Base-by-base conservation (phyloP, 2,329 filamentous ascomycete genomes). In the Trichoderma atroviride region DNA sequence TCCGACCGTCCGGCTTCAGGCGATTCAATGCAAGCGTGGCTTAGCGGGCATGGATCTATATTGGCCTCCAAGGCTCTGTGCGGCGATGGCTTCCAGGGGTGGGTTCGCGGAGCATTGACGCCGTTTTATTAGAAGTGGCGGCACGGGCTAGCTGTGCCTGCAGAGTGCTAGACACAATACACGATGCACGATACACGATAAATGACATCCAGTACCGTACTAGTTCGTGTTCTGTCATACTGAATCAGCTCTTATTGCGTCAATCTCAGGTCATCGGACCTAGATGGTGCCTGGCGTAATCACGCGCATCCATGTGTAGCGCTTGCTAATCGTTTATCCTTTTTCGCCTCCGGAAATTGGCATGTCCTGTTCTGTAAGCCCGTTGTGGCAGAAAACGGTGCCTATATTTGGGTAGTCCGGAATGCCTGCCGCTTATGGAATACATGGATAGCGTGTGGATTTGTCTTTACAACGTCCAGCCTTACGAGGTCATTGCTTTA, bases 11-110 rank as follows among this genome's bases (percentile, higher is more conserved):
- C 37, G 64, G 40, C 31, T 24, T 58, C 31, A 31, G 40, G 27
- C 55, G 43, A 47, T 52, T 37, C 19, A n/a, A 67, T 52, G 64
- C 64, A 67, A 50, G 35, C 53, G 64, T 29, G 64, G 64, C 64
- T 67, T 59, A 67, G 64, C 55, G 27, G 63, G 29, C 40, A 37
- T 9, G 52, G 31, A 19, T 24, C 31, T 22, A 43, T 29, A n/a
- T 22, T 35, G 19, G 37, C 4, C 33, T 19, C 29, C 29, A 31
- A 11, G 24, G 13, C 27, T 27, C 22, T 56, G 27, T 22, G 13
- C n/a, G 14, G 47, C 43, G 43, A 50, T 50, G 29, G 31, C 22
- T 52, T 50, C 27, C 13, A 37, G 47, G 47, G 35, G 31, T 24
- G 60, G 47, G 24, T 55, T 27, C 52, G 7, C 27, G 14, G 10